phyloP scores from a whole-genome alignment of 148 eudicot genomes.

The Rhododendron ferrugineum region DNA sequence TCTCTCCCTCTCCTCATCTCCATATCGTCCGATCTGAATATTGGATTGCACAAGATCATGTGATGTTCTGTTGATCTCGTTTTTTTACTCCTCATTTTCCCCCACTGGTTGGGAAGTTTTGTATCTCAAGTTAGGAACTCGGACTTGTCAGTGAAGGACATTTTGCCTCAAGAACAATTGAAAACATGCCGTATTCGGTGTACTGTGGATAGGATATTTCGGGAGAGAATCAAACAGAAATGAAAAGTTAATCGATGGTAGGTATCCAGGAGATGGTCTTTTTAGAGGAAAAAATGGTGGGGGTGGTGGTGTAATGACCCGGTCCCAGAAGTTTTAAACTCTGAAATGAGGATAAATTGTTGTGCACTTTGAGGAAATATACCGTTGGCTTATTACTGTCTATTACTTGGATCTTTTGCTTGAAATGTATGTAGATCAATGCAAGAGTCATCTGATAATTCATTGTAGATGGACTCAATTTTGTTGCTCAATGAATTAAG shows the following conservation, averaged over 20 bases:
- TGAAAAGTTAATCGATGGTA: not conserved
- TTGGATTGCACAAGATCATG: conserved; percentile 75
- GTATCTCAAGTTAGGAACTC: not conserved
- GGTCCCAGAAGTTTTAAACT: not conserved
- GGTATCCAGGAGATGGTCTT: not conserved
- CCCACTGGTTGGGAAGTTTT: not conserved
- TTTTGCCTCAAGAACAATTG: not conserved
- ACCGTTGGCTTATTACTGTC: not conserved
- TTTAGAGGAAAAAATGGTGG: not conserved
- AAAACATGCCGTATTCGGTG: not conserved
- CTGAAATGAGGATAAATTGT: not conserved
- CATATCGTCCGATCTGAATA: conserved; percentile 81
- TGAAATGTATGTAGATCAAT: not conserved
- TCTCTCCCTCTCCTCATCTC: conserved; percentile 72
- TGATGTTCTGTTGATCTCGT: conserved; percentile 8
- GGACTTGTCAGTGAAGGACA: not conserved
- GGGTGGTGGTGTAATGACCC: not conserved
- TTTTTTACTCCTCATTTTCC: not conserved
- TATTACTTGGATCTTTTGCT: not conserved
- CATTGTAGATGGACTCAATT: not conserved
- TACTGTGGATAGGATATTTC: not conserved
- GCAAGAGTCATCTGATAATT: not conserved
- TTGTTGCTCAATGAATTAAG: not conserved
- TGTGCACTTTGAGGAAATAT: not conserved
- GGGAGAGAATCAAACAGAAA: not conserved